These are phyloP conservation scores for Paraurostyla sp. DNA, from an alignment of 73 alveolate species.

Conservation along the genomic window DNA sequence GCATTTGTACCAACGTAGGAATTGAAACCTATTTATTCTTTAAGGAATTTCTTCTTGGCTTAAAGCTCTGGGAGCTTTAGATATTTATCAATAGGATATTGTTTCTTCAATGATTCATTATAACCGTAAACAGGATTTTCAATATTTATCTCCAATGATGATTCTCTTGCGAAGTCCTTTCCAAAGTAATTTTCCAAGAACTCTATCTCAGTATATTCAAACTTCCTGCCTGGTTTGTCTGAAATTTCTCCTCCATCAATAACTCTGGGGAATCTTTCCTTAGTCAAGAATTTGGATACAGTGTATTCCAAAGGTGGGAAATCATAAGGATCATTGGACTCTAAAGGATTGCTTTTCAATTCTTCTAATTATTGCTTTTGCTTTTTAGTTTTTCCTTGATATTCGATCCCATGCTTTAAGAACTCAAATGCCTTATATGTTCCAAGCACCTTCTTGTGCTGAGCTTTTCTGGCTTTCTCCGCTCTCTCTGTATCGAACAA, in stretches of 20 bases:
- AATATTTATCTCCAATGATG: not conserved
- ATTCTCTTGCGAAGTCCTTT: constrained; percentile 1
- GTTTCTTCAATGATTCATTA: constrained; percentile 46
- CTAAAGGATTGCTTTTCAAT: not conserved
- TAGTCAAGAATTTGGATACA: not conserved
- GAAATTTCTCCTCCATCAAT: not conserved
- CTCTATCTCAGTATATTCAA: constrained; percentile 24
- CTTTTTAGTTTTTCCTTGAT: not conserved
- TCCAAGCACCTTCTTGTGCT: constrained; percentile 65
- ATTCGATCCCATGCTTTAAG: constrained; percentile 60
- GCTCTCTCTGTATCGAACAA: constrained; percentile 60
- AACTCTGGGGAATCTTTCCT: not conserved
- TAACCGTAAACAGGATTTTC: not conserved
- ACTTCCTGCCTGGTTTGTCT: constrained; percentile 64
- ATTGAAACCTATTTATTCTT: not conserved
- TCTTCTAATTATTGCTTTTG: not conserved
- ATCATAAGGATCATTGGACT: constrained; percentile 16
- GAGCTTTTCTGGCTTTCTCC: constrained; percentile 40
- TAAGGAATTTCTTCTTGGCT: not conserved
- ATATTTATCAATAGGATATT: constrained; percentile 30
- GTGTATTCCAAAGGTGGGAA: constrained; percentile 29
- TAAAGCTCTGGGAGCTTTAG: not conserved
- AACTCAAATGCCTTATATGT: constrained; percentile 60
- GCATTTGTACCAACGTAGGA: no score
- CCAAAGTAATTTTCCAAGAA: constrained; percentile 63